Evolutionary conservation across 768 basidiomycete genomes (phyloP).

Genomic region (Trametes meyenii): DNA sequence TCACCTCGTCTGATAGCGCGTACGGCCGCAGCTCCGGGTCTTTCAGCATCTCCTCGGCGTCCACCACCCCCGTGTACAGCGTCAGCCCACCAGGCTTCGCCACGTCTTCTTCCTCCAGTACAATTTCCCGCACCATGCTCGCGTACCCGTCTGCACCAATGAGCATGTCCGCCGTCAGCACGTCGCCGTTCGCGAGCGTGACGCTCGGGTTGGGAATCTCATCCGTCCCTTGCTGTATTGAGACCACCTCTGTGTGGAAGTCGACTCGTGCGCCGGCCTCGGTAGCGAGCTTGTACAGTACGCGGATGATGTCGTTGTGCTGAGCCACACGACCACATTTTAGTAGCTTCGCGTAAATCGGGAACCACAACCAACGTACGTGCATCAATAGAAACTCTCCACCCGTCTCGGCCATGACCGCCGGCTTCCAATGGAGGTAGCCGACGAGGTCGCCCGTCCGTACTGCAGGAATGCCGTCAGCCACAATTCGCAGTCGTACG

Average conservation of each 20-base stretch:
- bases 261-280: slow-evolving; percentile 51
- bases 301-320: slow-evolving; percentile 54
- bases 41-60: slow-evolving; percentile 41
- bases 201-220: slow-evolving; percentile 27
- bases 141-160: slow-evolving; percentile 62
- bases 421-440: slow-evolving; percentile 48
- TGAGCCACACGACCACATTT: slow-evolving; percentile 25
- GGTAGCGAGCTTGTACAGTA: slow-evolving; percentile 50
- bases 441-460: slow-evolving; percentile 49
- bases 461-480: slow-evolving; percentile 34
- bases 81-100: slow-evolving; percentile 35
- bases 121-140: slow-evolving; percentile 43
- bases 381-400: slow-evolving; percentile 53
- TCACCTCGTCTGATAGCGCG: slow-evolving; percentile 37
- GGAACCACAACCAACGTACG: slow-evolving; percentile 36
- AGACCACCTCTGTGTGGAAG: slow-evolving; percentile 36
- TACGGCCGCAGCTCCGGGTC: slow-evolving; percentile 43
- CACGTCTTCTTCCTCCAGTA: slow-evolving; percentile 38
- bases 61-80: slow-evolving; percentile 50
- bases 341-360: neutral
- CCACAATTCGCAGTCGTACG: neutral
- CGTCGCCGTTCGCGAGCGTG: slow-evolving; percentile 44
- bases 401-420: slow-evolving; percentile 50
- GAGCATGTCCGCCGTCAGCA: slow-evolving; percentile 52
- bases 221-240: slow-evolving; percentile 22